Evolutionary conservation across 306 rosid genomes (phyloP).

Genomic region (Phaseolus lunatus): DNA sequence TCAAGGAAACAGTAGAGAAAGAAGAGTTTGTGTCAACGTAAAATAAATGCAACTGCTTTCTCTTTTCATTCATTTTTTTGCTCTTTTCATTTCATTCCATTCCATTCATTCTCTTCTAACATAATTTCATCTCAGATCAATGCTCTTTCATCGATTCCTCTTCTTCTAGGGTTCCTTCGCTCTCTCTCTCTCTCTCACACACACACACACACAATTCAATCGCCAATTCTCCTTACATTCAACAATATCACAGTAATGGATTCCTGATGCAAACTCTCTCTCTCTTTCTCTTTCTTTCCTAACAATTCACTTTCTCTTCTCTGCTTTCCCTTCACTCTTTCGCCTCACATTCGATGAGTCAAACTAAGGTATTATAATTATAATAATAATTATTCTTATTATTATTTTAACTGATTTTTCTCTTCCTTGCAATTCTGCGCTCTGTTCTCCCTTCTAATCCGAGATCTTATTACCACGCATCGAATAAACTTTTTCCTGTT

Average conservation of each 20-base stretch:
- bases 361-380: conserved; percentile 19
- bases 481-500: not conserved
- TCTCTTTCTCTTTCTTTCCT: not conserved
- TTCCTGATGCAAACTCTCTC: not conserved
- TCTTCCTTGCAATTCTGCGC: not conserved
- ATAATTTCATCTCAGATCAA: conserved; percentile 48
- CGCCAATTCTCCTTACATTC: no score
- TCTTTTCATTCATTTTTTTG: not conserved
- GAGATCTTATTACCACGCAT: not conserved
- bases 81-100: no score
- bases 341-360: conserved; percentile 26
- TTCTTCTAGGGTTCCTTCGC: conserved; percentile 60
- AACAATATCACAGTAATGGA: not conserved
- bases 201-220: conserved; percentile 10
- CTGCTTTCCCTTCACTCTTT: not conserved
- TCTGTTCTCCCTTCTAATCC: not conserved
- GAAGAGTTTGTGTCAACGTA: conserved; percentile 42
- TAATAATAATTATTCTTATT: not conserved
- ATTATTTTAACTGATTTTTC: not conserved
- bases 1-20: conserved; percentile 35
- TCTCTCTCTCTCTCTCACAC: not conserved
- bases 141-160: conserved; percentile 44
- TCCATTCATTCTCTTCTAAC: no score
- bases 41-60: conserved; percentile 50
- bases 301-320: not conserved